A percentile compares a stretch with the other conserved stretches of the same genome.
These are phyloP conservation scores for Phytophthora pluvialis DNA, from an alignment of 352 stramenopile species.

Conservation along the genomic window DNA sequence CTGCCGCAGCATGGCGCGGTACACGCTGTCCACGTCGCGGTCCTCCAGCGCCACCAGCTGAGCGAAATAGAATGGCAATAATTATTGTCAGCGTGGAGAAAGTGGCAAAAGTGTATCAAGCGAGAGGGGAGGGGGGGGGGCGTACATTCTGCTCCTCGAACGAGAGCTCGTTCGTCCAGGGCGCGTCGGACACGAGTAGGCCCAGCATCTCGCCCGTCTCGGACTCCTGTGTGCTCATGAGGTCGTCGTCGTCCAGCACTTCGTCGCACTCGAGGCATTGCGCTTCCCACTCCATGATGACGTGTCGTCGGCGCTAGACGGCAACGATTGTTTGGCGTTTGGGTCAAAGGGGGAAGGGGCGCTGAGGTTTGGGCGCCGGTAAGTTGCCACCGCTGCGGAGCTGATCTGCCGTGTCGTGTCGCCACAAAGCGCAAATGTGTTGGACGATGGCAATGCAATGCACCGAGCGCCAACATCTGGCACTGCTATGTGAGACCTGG, in stretches of 20 bases:
- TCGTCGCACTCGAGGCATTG: slow-evolving; percentile 83
- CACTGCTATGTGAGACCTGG: slow-evolving; percentile 26
- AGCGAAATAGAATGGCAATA: slow-evolving; percentile 8
- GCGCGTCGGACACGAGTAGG: slow-evolving; percentile 22
- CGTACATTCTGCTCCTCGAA: slow-evolving; percentile 54
- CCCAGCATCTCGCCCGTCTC: slow-evolving; percentile 25
- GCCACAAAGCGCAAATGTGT: slow-evolving; percentile 36
- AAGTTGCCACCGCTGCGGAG: slow-evolving; percentile 1
- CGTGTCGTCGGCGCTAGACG: neutral
- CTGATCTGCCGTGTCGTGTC: slow-evolving; percentile 15
- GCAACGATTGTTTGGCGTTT: slow-evolving; percentile 4
- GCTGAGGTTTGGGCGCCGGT: slow-evolving; percentile 1
- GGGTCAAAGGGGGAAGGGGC: neutral
- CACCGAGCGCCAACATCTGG: slow-evolving; percentile 21
- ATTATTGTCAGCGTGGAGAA: slow-evolving; percentile 16
- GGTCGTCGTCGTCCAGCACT: slow-evolving; percentile 74
- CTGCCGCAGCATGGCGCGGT: slow-evolving; percentile 80
- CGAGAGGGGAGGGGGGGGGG: neutral
- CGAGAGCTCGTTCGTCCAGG: slow-evolving; percentile 37
- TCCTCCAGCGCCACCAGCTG: slow-evolving; percentile 79
- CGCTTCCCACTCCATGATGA: slow-evolving; percentile 63
- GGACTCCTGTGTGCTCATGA: slow-evolving; percentile 49
- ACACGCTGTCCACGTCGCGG: slow-evolving; percentile 72
- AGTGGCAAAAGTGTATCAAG: slow-evolving; percentile 3
- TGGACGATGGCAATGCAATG: slow-evolving; percentile 38